A percentile compares a stretch with the other conserved stretches of the same genome.
These are phyloP conservation scores for Cyberlindnera japonica DNA, from an alignment of 805 yeast species.

Conservation along the genomic window DNA sequence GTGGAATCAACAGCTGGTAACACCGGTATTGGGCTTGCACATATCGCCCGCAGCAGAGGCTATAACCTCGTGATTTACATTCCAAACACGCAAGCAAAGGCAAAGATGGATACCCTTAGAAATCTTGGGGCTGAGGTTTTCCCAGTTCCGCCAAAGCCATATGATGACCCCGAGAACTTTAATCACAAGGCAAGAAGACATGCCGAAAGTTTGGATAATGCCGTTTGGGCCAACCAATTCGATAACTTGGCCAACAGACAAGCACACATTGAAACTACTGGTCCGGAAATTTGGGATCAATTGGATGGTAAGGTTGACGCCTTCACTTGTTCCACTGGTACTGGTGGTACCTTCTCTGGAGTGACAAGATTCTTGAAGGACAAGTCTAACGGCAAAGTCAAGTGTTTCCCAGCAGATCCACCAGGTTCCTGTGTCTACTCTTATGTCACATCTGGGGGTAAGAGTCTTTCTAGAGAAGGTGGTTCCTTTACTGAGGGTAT, in stretches of 20 bases:
- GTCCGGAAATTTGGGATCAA: constrained; percentile 91
- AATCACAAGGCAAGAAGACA: constrained; percentile 85
- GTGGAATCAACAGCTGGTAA: constrained; percentile 96
- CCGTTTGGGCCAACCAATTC: constrained; percentile 92
- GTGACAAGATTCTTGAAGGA: constrained; percentile 72
- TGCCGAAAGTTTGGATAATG: constrained; percentile 71
- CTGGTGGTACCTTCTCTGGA: constrained; percentile 93
- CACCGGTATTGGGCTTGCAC: constrained; percentile 92
- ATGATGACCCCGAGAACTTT: constrained; percentile 76
- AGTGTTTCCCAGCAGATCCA: constrained; percentile 81
- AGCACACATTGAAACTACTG: constrained; percentile 86
- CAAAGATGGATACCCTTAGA: constrained; percentile 69
- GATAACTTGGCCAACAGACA: constrained; percentile 85
- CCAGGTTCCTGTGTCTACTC: constrained; percentile 87
- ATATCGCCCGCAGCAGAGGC: constrained; percentile 75
- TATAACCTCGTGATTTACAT: constrained; percentile 83
- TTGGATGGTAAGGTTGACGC: constrained; percentile 74
- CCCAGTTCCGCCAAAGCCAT: constrained; percentile 87
- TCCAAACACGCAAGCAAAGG: constrained; percentile 86
- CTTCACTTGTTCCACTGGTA: constrained; percentile 88
- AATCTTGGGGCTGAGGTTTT: constrained; percentile 81
- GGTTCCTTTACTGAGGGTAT: constrained; percentile 93
- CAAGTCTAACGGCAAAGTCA: constrained; percentile 56
- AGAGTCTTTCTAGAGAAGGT: constrained; percentile 67
- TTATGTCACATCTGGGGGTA: constrained; percentile 67